These are phyloP conservation scores for Actinomortierella wolfii DNA, from an alignment of 371 early-diverging fungal species.

Conservation along the genomic window DNA sequence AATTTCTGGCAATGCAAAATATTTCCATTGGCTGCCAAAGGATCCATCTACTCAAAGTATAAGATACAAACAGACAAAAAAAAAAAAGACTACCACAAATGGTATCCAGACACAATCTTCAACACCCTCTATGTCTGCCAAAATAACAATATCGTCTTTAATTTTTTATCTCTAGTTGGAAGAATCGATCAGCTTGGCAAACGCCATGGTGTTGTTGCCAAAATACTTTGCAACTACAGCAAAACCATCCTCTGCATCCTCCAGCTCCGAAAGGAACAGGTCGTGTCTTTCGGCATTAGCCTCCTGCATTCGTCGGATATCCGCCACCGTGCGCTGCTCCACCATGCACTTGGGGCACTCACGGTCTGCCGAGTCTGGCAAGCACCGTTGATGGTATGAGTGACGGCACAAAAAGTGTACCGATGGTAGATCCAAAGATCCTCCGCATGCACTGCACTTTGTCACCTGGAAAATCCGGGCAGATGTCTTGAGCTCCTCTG, in stretches of 20 bases:
- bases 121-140: too few species aligned
- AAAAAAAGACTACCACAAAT: too few species aligned
- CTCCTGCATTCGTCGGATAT: conserved; percentile 79
- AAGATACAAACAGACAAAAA: too few species aligned
- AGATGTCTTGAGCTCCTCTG: conserved; percentile 78
- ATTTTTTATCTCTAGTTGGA: background rate
- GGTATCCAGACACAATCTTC: too few species aligned
- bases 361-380: conserved; percentile 72
- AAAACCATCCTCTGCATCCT: conserved; percentile 82
- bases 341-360: conserved; percentile 91
- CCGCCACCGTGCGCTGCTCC: conserved; percentile 80
- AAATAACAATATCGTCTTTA: too few species aligned
- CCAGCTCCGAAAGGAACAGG: conserved; percentile 78
- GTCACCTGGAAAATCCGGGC: conserved; percentile 86
- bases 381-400: conserved; percentile 89
- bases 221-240: conserved; percentile 88
- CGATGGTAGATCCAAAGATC: conserved; percentile 86
- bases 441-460: conserved; percentile 83
- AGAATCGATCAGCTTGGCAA: conserved; percentile 72
- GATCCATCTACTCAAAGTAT: too few species aligned
- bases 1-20: too few species aligned
- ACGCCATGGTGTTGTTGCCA: conserved; percentile 83
- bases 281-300: conserved; percentile 77
- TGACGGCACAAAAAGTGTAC: conserved; percentile 93
- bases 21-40: too few species aligned